Conservation (phyloP, 768 basidiomycete species). For the Psilocybe tampanensis region DNA sequence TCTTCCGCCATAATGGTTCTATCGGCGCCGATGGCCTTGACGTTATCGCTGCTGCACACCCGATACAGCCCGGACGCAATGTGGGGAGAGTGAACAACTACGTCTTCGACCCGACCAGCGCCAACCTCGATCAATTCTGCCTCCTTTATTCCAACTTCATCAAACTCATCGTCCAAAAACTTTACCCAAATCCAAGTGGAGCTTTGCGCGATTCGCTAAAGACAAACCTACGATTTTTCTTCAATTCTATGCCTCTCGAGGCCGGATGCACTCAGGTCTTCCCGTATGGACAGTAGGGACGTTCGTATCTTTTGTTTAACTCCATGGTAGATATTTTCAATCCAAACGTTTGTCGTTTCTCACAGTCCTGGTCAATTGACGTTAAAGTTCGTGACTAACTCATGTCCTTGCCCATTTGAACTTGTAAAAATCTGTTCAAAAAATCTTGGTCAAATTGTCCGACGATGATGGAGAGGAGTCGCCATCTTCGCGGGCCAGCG, state of each 20-base stretch:
- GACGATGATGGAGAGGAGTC: too few species aligned
- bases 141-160: slow-evolving; percentile 23
- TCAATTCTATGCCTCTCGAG: neutral
- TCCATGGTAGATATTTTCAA: too few species aligned
- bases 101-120: slow-evolving; percentile 19
- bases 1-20: slow-evolving; percentile 18
- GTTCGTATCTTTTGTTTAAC: too few species aligned
- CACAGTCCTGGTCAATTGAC: too few species aligned
- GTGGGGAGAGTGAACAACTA: slow-evolving; percentile 20
- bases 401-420: too few species aligned
- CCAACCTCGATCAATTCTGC: slow-evolving; percentile 19
- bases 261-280: slow-evolving; percentile 16
- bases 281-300: slow-evolving; percentile 12
- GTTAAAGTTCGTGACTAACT: too few species aligned
- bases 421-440: too few species aligned
- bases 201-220: slow-evolving; percentile 18
- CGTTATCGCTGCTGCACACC: slow-evolving; percentile 9
- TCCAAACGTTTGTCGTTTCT: too few species aligned
- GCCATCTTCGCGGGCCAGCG: too few species aligned
- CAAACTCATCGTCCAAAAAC: too few species aligned
- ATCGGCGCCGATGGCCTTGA: slow-evolving; percentile 10
- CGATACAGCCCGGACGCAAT: slow-evolving; percentile 22
- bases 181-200: too few species aligned
- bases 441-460: too few species aligned
- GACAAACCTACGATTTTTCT: slow-evolving; percentile 18